These are phyloP conservation scores for Linum trigynum DNA, from an alignment of 345 rosid species.

Conservation along the genomic window DNA sequence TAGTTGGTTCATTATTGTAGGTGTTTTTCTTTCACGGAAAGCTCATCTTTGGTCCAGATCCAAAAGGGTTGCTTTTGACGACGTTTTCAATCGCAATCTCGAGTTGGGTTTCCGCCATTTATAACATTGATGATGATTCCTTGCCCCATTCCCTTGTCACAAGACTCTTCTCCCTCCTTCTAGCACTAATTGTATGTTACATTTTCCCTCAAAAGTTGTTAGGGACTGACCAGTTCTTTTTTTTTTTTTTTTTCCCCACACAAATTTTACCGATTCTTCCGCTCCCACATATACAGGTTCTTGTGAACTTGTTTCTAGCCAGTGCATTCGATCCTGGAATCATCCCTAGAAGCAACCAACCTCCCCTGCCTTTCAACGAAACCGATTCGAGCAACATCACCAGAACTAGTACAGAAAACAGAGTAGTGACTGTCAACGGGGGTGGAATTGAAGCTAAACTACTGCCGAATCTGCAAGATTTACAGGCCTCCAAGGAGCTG, in stretches of 20 bases:
- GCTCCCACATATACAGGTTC: slow-evolving; percentile 14
- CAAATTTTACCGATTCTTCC: background rate
- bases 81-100: slow-evolving; percentile 22
- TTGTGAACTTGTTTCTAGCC: slow-evolving; percentile 25
- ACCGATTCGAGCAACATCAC: slow-evolving; percentile 14
- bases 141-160: slow-evolving; percentile 13
- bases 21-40: slow-evolving; percentile 37
- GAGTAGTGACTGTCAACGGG: slow-evolving; percentile 27
- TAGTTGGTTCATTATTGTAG: slow-evolving; percentile 12
- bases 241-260: background rate
- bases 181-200: slow-evolving; percentile 21
- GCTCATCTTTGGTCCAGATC: slow-evolving; percentile 35
- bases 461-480: slow-evolving; percentile 27
- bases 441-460: slow-evolving; percentile 29
- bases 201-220: background rate
- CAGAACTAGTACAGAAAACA: slow-evolving; percentile 12
- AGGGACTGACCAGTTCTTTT: background rate
- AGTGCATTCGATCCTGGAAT: slow-evolving; percentile 34
- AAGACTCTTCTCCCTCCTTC: slow-evolving; percentile 11
- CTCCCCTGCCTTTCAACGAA: slow-evolving; percentile 9
- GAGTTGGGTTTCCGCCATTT: slow-evolving; percentile 32
- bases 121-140: slow-evolving; percentile 14
- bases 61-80: slow-evolving; percentile 29
- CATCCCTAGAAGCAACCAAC: slow-evolving; percentile 22
- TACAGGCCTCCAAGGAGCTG: slow-evolving; percentile 39